These are phyloP conservation scores for Pleurotus tuoliensis DNA, from an alignment of 768 basidiomycete species.

Conservation along the genomic window DNA sequence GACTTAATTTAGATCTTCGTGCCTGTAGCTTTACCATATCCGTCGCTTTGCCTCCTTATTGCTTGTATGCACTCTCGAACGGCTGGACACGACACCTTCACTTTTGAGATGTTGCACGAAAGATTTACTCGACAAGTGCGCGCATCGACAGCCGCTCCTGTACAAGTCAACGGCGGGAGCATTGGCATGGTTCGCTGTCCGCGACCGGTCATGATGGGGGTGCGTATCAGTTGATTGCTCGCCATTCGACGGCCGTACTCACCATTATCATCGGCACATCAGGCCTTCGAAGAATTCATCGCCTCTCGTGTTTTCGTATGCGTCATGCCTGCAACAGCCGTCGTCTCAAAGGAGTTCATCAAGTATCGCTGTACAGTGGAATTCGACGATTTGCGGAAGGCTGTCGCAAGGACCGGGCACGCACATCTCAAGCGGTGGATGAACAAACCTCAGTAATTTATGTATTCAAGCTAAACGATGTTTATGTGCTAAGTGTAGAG, in stretches of 20 bases:
- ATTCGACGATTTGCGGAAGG: slow-evolving; percentile 61
- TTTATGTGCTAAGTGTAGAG: no score
- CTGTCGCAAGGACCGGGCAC: slow-evolving; percentile 63
- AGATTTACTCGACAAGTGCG: slow-evolving; percentile 73
- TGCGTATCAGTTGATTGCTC: slow-evolving; percentile 30
- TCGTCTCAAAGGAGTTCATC: slow-evolving; percentile 63
- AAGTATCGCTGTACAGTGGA: slow-evolving; percentile 68
- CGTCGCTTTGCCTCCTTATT: slow-evolving; percentile 77
- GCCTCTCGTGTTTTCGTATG: slow-evolving; percentile 52
- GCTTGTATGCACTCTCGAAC: slow-evolving; percentile 76
- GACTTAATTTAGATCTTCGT: not conserved
- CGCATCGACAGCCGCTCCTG: slow-evolving; percentile 67
- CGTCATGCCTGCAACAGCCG: slow-evolving; percentile 42
- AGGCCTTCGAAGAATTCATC: slow-evolving; percentile 80
- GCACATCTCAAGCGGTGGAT: slow-evolving; percentile 79
- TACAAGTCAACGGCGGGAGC: slow-evolving; percentile 68
- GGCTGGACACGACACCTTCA: slow-evolving; percentile 75
- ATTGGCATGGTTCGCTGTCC: slow-evolving; percentile 73
- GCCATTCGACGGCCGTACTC: not conserved
- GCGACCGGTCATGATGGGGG: slow-evolving; percentile 60
- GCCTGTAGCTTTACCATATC: slow-evolving; percentile 65
- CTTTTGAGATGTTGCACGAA: slow-evolving; percentile 89
- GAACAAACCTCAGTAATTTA: slow-evolving; percentile 44
- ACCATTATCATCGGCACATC: not conserved
- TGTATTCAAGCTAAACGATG: no score